Evolutionary conservation across 768 basidiomycete species (phyloP), one percentile per base, ranked within the genome.

Genomic region (Baorangia bicolor): DNA sequence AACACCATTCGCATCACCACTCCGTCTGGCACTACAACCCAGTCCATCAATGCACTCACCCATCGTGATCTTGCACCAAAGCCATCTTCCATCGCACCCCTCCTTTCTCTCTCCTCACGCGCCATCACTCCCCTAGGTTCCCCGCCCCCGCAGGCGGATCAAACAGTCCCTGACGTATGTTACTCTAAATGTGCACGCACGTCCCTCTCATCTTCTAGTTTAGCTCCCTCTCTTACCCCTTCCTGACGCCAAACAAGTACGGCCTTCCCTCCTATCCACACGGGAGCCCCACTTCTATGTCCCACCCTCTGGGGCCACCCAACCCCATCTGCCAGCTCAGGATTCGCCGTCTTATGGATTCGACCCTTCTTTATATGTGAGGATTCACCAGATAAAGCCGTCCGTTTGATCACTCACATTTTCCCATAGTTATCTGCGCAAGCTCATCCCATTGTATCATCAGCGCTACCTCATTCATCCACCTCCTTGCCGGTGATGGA

Each of bases 1-100:
- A 84, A 86, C 69, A 81, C 80, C 34, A 92, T 92, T 69, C 90
- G 83, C 10, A 90, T 92, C 57, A 92, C 90, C 8, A 92, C 90
- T 14, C 90, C 90, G 39, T 74, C 77, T 58, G 89, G 90, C 42
- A 88, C 81, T 1, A 84, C 82, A 10, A 87, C 82, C 20, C 88
- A 90, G 66, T 82, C 72, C 53, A 86, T 84, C 30, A 79, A 75
- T 59, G 65, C 44, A 37, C 25, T n/a, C n/a, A n/a, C n/a, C n/a
- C n/a, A n/a, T n/a, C n/a, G n/a, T n/a, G n/a, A n/a, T n/a, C n/a
- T 23, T 31, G 30, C 74, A 41, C 64, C 64, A 16, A 74, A 76
- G 60, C 71, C 70, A 38, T 53, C 66, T 21, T n/a, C 49, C 39
- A 12, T 37, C 51, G 33, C 23, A 65, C 51, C 72, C 35, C 47